Percentiles rank a stretch among this genome's conserved stretches.
Evolutionary conservation across 2,329 filamentous ascomycete genomes (phyloP).

Genomic region (Colletotrichum chrysophilum): DNA sequence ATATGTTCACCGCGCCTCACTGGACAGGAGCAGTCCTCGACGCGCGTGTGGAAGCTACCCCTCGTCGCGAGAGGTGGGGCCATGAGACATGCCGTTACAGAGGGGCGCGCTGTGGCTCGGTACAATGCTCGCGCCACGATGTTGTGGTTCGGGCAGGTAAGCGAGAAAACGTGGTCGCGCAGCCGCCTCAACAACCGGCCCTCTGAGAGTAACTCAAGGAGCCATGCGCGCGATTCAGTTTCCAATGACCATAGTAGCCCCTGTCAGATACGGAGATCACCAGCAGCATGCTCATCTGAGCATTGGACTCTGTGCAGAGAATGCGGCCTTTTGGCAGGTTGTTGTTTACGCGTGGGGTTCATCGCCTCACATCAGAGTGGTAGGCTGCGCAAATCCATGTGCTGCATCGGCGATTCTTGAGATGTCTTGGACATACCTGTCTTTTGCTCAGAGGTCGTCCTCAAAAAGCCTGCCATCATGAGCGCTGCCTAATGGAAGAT

Average conservation of each 20-base stretch:
- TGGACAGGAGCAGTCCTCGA: background rate
- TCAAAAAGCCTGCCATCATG: background rate
- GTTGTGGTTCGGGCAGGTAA: conserved; percentile 6
- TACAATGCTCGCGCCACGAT: conserved; percentile 6
- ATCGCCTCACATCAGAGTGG: background rate
- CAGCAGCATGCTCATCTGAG: background rate
- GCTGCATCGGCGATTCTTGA: background rate
- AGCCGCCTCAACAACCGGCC: background rate
- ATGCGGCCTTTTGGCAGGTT: background rate
- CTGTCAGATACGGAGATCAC: background rate
- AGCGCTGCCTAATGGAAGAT: background rate
- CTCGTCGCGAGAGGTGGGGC: background rate
- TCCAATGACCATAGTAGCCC: background rate
- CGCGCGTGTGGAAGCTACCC: background rate
- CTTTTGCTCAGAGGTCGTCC: background rate
- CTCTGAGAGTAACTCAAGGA: background rate
- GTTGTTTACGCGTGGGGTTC: background rate
- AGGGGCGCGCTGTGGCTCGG: conserved; percentile 1
- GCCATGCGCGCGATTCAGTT: background rate
- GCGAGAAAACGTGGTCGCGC: background rate
- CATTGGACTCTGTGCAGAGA: background rate
- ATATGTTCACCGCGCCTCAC: background rate
- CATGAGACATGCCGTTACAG: conserved; percentile 14
- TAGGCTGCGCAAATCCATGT: background rate
- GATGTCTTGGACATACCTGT: background rate